These are phyloP conservation scores for Tillandsia fasciculata DNA, from an alignment of 176 grass and related monocot genomes.

Conservation along the genomic window DNA sequence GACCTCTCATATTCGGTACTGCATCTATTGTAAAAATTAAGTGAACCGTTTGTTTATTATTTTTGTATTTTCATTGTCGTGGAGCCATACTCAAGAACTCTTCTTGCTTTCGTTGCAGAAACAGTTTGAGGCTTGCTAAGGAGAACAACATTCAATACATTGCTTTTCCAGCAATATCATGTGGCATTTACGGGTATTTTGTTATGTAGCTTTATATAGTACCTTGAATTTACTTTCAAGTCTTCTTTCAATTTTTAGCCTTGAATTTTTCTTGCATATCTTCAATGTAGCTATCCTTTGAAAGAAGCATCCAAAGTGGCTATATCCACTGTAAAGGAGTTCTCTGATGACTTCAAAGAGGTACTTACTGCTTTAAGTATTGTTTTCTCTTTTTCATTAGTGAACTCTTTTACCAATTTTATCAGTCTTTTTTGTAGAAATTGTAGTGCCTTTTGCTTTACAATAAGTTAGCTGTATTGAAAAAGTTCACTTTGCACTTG, in stretches of 20 bases:
- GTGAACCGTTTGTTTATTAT: too few species aligned
- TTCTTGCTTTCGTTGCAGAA: slow-evolving; percentile 50
- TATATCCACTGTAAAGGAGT: slow-evolving; percentile 53
- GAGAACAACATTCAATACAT: slow-evolving; percentile 79
- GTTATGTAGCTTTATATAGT: slow-evolving; percentile 10
- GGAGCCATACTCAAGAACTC: background rate
- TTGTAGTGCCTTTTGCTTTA: background rate
- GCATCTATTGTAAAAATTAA: too few species aligned
- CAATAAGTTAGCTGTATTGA: background rate
- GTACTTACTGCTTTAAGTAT: slow-evolving; percentile 13
- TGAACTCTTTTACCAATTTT: background rate
- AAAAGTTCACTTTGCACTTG: background rate
- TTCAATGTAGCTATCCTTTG: slow-evolving; percentile 47
- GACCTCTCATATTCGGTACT: background rate
- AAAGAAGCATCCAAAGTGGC: slow-evolving; percentile 82
- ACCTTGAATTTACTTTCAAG: background rate
- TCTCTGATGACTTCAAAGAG: slow-evolving; percentile 71
- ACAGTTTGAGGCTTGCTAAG: slow-evolving; percentile 89
- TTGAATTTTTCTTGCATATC: slow-evolving; percentile 16
- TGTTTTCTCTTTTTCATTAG: background rate
- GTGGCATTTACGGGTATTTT: slow-evolving; percentile 68
- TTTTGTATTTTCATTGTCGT: background rate
- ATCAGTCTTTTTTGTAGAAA: background rate
- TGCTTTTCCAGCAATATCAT: slow-evolving; percentile 91
- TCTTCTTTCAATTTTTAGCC: slow-evolving; percentile 5